A percentile compares a stretch with the other conserved stretches of the same genome.
These are phyloP conservation scores for Melaleuca quinquenervia DNA, from an alignment of 345 rosid species.

Conservation along the genomic window DNA sequence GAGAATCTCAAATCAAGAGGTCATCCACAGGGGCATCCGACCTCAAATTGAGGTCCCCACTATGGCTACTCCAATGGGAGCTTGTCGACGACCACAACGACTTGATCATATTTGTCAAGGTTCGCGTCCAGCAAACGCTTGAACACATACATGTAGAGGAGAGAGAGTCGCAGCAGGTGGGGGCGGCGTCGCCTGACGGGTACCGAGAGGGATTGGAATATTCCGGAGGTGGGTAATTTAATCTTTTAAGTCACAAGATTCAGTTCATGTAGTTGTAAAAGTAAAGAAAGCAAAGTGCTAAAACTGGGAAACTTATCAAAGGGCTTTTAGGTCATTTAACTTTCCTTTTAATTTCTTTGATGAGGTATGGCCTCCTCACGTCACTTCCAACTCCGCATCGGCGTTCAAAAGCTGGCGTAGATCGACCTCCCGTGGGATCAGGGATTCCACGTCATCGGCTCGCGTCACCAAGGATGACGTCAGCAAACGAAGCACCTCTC, in stretches of 20 bases:
- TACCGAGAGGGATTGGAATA: rapidly evolving
- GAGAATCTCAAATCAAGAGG: no score
- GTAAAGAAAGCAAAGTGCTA: neutral
- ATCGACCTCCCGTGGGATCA: neutral
- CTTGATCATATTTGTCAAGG: neutral
- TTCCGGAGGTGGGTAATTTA: neutral
- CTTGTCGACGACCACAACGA: no score
- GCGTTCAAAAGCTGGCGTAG: neutral
- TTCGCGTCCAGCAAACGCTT: neutral
- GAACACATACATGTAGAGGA: neutral
- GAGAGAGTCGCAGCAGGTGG: rapidly evolving
- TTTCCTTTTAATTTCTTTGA: neutral
- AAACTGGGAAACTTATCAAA: neutral
- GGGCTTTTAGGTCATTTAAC: neutral
- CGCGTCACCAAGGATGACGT: neutral
- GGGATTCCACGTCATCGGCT: neutral
- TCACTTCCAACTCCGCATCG: neutral
- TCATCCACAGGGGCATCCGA: no score
- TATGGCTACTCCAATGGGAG: no score
- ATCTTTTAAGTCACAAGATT: neutral
- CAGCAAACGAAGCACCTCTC: neutral
- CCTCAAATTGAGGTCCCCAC: no score
- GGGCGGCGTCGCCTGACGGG: rapidly evolving
- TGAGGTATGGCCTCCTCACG: neutral
- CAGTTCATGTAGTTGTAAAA: neutral